Evolutionary conservation across 768 basidiomycete genomes (phyloP).

Genomic region (Psilocybe cyanescens): DNA sequence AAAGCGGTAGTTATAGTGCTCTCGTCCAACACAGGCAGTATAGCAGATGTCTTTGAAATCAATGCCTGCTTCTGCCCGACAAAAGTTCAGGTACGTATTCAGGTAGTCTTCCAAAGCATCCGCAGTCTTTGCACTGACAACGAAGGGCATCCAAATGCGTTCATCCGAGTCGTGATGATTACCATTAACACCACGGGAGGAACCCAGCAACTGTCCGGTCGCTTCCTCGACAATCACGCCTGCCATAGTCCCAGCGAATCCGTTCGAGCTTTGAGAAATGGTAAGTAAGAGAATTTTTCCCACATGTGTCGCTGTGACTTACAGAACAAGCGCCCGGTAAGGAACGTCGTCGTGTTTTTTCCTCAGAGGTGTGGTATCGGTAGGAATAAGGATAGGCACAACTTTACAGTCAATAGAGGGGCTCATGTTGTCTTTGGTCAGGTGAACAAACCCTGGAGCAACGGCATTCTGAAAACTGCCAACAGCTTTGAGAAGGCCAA

Average conservation of each 20-base stretch:
- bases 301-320: conserved; percentile 12
- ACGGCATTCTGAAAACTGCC: conserved; percentile 21
- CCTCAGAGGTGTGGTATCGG: conserved; percentile 13
- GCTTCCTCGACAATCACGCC: conserved; percentile 28
- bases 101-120: conserved; percentile 26
- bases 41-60: conserved; percentile 31
- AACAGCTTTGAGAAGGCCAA: conserved; percentile 29
- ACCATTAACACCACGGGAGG: neutral
- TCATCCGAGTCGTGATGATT: neutral
- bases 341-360: neutral
- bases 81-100: conserved; percentile 27
- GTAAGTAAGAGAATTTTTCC: neutral
- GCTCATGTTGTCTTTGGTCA: conserved; percentile 27
- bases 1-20: conserved; percentile 32
- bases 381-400: conserved; percentile 28
- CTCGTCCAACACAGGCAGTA: conserved; percentile 33
- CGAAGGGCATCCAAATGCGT: conserved; percentile 17
- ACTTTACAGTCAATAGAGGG: conserved; percentile 25
- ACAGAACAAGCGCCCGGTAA: conserved; percentile 29
- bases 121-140: conserved; percentile 32
- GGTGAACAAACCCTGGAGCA: conserved; percentile 29
- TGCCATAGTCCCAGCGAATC: conserved; percentile 35
- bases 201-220: neutral
- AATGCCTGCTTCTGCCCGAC: conserved; percentile 1
- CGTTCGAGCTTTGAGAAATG: conserved; percentile 27